Base-by-base conservation (phyloP, 2,329 filamentous ascomycete species). In the Myriosclerotinia curreyana region DNA sequence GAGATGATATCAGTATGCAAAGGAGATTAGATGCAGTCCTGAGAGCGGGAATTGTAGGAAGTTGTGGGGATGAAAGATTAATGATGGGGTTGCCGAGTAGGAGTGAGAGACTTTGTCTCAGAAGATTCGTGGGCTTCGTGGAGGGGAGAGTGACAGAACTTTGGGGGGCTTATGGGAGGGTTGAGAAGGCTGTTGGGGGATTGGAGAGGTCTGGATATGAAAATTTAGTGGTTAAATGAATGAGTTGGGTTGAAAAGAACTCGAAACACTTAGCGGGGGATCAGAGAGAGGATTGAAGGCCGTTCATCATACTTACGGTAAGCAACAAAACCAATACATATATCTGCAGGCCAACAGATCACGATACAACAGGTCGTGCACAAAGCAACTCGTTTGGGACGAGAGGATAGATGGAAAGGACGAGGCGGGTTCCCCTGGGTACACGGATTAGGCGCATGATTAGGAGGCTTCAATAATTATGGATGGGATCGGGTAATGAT, bases 21-120 rank as follows among this genome's bases (percentile, higher is more conserved):
- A 62, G 31, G 14, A 53, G 60, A 11, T 46, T 62, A 28, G 60
- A 62, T 31, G 50, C 55, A 34, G 60, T 62, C 20, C 22, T 62
- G 20, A 62, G 60, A 36, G 60, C 60, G 6, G 60, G 60, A 8
- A 62, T 62, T 14, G 28, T 62, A 17, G 60, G 60, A 7, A 55
- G 49, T 9, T 62, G 60, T 31, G 60, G 60, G 17, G 40, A 62
- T 62, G 50, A 56, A n/a, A 56, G 40, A 36, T 28, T 62, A 15
- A 62, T 62, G 60, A 62, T 62, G 60, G 60, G 60, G 3, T n/a
- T 62, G 14, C 60, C 60, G 5, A 55, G 49, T 25, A 44, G 60
- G 12, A 62, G 60, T 40, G 60, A 62, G 31, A 55, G 60, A 17
- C 51, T 62, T 14, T 62, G 60, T 55, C 28, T 62, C 14, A 62